Percentiles rank a stretch among this genome's conserved stretches.
Conservation (phyloP, 2,329 filamentous ascomycete genomes). For the Colletotrichum sojae region DNA sequence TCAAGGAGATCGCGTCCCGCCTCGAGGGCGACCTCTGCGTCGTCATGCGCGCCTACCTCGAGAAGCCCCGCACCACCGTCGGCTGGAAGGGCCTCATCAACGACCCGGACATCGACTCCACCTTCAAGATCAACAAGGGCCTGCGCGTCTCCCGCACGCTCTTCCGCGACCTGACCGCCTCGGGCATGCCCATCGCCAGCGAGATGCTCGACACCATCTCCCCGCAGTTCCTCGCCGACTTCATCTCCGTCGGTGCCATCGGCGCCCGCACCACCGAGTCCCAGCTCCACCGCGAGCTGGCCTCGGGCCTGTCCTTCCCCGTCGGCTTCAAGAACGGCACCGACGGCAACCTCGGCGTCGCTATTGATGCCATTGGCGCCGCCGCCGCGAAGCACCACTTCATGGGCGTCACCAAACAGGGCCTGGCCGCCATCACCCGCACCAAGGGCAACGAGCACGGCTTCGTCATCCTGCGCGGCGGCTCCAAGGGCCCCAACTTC, state of each 20-base stretch:
- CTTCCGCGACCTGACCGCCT: slow-evolving; percentile 89
- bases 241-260: slow-evolving; percentile 95
- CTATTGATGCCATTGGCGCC: slow-evolving; percentile 95
- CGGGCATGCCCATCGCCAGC: slow-evolving; percentile 93
- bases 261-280: slow-evolving; percentile 97
- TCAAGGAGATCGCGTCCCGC: slow-evolving; percentile 84
- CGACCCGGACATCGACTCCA: slow-evolving; percentile 97
- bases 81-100: slow-evolving; percentile 99
- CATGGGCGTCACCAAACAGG: slow-evolving; percentile 98
- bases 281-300: slow-evolving; percentile 95
- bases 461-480: slow-evolving; percentile 95
- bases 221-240: slow-evolving; percentile 95
- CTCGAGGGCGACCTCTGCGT: slow-evolving; percentile 88
- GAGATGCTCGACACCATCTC: slow-evolving; percentile 99
- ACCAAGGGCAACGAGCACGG: slow-evolving; percentile 96
- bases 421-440: slow-evolving; percentile 92
- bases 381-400: slow-evolving; percentile 93
- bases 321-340: slow-evolving; percentile 99
- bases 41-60: slow-evolving; percentile 98
- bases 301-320: slow-evolving; percentile 94
- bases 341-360: slow-evolving; percentile 90
- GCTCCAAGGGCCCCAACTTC: slow-evolving; percentile 93
- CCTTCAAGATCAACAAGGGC: slow-evolving; percentile 99
- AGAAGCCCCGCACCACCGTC: slow-evolving; percentile 98
- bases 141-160: slow-evolving; percentile 92